Evolutionary conservation across 2,329 filamentous ascomycete genomes (phyloP).

Genomic region (Aureobasidium musti): DNA sequence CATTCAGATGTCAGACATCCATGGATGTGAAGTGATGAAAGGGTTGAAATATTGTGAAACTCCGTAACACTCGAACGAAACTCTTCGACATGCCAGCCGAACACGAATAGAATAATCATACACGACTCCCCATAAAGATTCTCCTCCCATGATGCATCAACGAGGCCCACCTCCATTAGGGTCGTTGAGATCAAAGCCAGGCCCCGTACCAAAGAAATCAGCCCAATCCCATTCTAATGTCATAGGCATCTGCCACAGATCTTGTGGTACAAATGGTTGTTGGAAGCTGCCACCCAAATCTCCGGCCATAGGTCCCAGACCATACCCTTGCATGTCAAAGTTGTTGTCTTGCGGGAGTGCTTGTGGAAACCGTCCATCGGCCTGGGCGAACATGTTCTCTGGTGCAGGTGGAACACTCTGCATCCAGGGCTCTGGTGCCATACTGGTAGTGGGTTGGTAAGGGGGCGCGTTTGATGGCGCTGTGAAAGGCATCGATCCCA

Average conservation of each 20-base stretch:
- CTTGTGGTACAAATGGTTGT: constrained; percentile 86
- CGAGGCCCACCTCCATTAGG: background rate
- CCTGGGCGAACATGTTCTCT: constrained; percentile 1
- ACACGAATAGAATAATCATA: background rate
- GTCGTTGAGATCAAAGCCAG: constrained; percentile 25
- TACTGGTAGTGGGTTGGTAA: background rate
- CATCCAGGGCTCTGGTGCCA: constrained; percentile 10
- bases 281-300: constrained; percentile 59
- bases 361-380: background rate
- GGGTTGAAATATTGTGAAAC: background rate
- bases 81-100: background rate
- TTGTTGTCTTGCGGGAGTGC: constrained; percentile 28
- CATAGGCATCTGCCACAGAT: constrained; percentile 95
- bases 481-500: background rate
- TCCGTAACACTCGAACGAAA: background rate
- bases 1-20: too few relatives aligned
- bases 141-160: background rate
- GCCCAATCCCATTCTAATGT: constrained; percentile 89
- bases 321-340: constrained; percentile 30
- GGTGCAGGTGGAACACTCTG: background rate
- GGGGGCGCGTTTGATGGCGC: background rate
- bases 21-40: too few relatives aligned
- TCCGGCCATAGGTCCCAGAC: background rate
- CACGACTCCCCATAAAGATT: background rate
- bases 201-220: constrained; percentile 38